phyloP scores from a whole-genome alignment of 2,329 filamentous ascomycete genomes.

The Aurifilum marmelostoma region DNA sequence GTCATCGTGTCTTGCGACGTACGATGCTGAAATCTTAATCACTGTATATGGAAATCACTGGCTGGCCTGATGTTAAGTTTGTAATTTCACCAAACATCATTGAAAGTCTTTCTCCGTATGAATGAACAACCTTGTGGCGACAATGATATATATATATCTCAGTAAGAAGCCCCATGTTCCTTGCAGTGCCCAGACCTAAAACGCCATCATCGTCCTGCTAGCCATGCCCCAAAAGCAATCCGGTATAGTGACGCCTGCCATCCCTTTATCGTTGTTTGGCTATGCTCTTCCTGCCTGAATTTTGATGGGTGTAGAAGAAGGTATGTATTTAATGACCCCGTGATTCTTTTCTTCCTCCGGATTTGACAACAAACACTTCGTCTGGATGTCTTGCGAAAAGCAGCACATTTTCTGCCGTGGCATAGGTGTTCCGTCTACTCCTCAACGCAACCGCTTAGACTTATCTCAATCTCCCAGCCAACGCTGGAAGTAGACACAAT shows the following conservation, averaged over 20 bases:
- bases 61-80: not conserved
- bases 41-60: not conserved
- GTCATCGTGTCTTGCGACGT: not conserved
- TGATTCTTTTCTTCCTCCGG: not conserved
- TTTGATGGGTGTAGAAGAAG: not conserved
- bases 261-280: not conserved
- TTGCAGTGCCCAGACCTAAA: conserved; percentile 11
- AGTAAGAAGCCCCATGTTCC: not conserved
- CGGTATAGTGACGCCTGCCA: conserved; percentile 6
- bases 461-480: conserved; percentile 67
- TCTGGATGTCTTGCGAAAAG: too few relatives aligned
- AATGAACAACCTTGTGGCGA: not conserved
- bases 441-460: not conserved
- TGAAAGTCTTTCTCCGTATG: not conserved
- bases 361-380: not conserved
- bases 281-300: not conserved
- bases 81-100: not conserved
- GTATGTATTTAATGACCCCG: not conserved
- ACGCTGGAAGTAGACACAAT: conserved; percentile 86
- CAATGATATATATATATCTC: conserved; percentile 16
- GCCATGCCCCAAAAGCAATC: conserved; percentile 12
- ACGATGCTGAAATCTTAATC: not conserved
- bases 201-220: conserved; percentile 19
- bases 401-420: not conserved
- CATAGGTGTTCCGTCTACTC: not conserved